Conservation (phyloP, 441 rosid species). For the Croton setiger region DNA sequence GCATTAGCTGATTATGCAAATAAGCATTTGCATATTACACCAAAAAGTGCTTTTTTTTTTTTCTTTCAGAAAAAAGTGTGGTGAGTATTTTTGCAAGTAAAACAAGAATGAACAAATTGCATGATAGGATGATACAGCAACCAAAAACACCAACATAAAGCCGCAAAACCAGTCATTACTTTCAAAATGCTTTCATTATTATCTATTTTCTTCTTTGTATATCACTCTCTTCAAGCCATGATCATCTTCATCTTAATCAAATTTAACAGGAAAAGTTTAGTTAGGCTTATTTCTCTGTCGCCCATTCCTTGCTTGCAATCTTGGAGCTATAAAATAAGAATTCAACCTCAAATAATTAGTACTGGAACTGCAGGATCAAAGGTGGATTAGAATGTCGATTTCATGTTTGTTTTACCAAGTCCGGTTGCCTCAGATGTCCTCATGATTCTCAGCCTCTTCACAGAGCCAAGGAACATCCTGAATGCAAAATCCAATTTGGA, state of each 20-base stretch:
- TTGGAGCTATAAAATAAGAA: slow-evolving; percentile 35
- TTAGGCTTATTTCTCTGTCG: slow-evolving; percentile 31
- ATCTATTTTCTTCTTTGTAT: slow-evolving; percentile 19
- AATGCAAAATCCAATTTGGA: slow-evolving; percentile 17
- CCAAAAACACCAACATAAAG: slow-evolving; percentile 24
- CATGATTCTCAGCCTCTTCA: slow-evolving; percentile 88
- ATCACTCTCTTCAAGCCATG: slow-evolving; percentile 26
- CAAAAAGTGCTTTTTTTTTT: slow-evolving; percentile 16
- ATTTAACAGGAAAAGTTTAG: slow-evolving; percentile 16
- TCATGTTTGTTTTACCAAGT: slow-evolving; percentile 39
- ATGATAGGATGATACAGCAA: slow-evolving; percentile 26
- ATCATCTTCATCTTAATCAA: slow-evolving; percentile 9
- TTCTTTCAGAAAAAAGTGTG: slow-evolving; percentile 25
- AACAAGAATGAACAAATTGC: slow-evolving; percentile 33
- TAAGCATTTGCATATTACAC: slow-evolving; percentile 25
- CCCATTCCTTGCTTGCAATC: slow-evolving; percentile 30
- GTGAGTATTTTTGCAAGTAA: slow-evolving; percentile 19
- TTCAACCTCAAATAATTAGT: slow-evolving; percentile 9
- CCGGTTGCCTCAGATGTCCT: slow-evolving; percentile 80
- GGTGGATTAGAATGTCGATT: slow-evolving; percentile 14
- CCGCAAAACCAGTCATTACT: slow-evolving; percentile 23
- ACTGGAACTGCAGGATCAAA: slow-evolving; percentile 15
- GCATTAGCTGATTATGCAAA: slow-evolving; percentile 15
- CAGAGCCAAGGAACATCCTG: slow-evolving; percentile 81
- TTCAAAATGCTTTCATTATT: slow-evolving; percentile 29